These are phyloP conservation scores for Pseudogymnoascus destructans DNA, from an alignment of 2,329 filamentous ascomycete species.

Conservation along the genomic window DNA sequence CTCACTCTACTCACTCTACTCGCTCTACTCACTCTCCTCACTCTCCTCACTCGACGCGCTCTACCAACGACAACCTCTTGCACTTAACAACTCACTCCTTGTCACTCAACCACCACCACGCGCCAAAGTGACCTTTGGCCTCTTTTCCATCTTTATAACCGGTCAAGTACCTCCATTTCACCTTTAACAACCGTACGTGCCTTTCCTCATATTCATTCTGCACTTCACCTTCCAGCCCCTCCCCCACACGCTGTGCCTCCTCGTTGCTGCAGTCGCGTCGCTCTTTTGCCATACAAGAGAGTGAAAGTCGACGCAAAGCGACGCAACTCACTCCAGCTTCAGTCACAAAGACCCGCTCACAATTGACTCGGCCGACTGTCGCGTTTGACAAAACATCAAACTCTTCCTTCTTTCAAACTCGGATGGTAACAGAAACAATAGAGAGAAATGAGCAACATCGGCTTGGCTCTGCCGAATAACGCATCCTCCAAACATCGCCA, in stretches of 20 bases:
- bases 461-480: conserved; percentile 4
- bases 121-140: background rate
- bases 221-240: background rate
- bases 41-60: too few relatives aligned
- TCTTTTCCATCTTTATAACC: background rate
- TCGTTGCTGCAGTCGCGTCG: background rate
- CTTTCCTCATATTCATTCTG: background rate
- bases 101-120: background rate
- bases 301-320: background rate
- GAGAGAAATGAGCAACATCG: conserved; percentile 3
- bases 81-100: background rate
- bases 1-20: too few relatives aligned
- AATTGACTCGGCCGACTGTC: background rate
- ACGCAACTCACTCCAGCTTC: background rate
- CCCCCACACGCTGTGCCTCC: background rate
- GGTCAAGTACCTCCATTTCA: background rate
- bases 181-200: background rate
- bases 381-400: background rate
- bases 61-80: background rate
- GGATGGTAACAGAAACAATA: conserved; percentile 1
- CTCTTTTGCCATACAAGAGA: background rate
- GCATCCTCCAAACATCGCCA: conserved; percentile 1
- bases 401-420: background rate
- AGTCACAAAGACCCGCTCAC: background rate
- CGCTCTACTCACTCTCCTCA: background rate